Conservation (phyloP, 768 basidiomycete species). For the Lentinula raphanica region DNA sequence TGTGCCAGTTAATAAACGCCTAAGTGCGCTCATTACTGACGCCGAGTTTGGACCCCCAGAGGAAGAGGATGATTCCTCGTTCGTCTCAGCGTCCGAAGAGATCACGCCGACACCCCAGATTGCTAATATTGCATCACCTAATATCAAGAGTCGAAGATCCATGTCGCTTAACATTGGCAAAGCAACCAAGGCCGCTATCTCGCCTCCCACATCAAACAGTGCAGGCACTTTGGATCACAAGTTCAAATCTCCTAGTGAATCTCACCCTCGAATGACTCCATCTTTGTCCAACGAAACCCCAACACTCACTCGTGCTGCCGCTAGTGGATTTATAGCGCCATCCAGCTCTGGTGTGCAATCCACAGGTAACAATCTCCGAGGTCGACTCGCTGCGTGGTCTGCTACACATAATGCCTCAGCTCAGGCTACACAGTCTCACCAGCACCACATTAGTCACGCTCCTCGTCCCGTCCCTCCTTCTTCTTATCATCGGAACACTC, state of each 20-base stretch:
- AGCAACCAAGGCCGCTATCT: constrained; percentile 19
- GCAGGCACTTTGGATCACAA: constrained; percentile 25
- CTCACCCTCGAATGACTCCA: constrained; percentile 17
- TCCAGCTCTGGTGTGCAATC: constrained; percentile 27
- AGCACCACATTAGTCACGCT: constrained; percentile 6
- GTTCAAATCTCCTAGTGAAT: constrained; percentile 30
- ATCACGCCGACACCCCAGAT: constrained; percentile 8
- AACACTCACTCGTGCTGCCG: constrained; percentile 35
- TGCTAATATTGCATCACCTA: constrained; percentile 26
- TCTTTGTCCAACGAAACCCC: constrained; percentile 30
- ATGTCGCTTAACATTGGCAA: constrained; percentile 54
- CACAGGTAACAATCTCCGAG: constrained; percentile 39
- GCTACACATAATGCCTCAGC: constrained; percentile 19
- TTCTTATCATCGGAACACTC: constrained; percentile 10
- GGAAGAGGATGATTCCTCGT: constrained; percentile 49
- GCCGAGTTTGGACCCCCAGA: constrained; percentile 64
- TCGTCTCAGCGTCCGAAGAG: constrained; percentile 14
- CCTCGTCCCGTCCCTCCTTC: constrained; percentile 15
- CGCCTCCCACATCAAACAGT: constrained; percentile 22
- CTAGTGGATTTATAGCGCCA: constrained; percentile 37
- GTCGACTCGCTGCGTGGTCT: constrained; percentile 45
- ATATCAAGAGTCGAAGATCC: constrained; percentile 54
- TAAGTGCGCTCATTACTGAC: constrained; percentile 65
- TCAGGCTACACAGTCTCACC: constrained; percentile 13
- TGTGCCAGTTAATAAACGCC: constrained; percentile 59